phyloP scores from a whole-genome alignment of 2,329 filamentous ascomycete genomes.

The Sporothrix mexicana region DNA sequence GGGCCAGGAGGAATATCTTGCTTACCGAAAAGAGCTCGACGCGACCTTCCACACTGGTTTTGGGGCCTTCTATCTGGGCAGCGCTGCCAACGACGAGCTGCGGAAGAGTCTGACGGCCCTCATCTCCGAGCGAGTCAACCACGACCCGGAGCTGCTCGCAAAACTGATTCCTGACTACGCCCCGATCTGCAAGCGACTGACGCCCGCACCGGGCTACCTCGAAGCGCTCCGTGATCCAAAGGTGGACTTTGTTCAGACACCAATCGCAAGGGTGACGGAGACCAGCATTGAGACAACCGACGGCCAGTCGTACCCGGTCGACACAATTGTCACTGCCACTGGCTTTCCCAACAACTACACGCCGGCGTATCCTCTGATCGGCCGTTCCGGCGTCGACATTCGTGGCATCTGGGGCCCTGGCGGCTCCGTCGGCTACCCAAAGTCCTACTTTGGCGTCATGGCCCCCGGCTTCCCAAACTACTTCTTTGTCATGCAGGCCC shows the following conservation, averaged over 20 bases:
- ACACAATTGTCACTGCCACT: slow-evolving; percentile 44
- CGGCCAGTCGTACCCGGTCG: slow-evolving; percentile 42
- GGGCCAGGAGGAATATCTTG: not conserved
- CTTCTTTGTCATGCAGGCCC: slow-evolving; percentile 39
- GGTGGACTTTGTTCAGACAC: slow-evolving; percentile 43
- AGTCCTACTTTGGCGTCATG: slow-evolving; percentile 42
- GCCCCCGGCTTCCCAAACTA: slow-evolving; percentile 42
- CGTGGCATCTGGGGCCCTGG: slow-evolving; percentile 38
- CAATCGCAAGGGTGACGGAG: slow-evolving; percentile 43
- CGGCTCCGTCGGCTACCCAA: slow-evolving; percentile 33
- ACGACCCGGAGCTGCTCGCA: slow-evolving; percentile 27
- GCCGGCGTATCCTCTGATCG: slow-evolving; percentile 39
- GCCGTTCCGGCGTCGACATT: slow-evolving; percentile 37
- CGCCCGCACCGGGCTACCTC: slow-evolving; percentile 41
- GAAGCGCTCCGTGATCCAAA: slow-evolving; percentile 41
- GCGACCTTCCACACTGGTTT: slow-evolving; percentile 26
- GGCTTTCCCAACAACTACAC: slow-evolving; percentile 41
- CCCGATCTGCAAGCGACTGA: slow-evolving; percentile 40
- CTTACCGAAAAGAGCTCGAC: slow-evolving; percentile 22
- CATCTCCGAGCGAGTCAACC: slow-evolving; percentile 30
- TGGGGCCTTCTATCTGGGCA: not conserved
- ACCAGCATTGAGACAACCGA: slow-evolving; percentile 42
- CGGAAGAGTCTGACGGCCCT: slow-evolving; percentile 11
- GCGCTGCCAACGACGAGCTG: slow-evolving; percentile 22
- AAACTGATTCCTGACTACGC: slow-evolving; percentile 38